A percentile compares a stretch with the other conserved stretches of the same genome.
phyloP scores from a whole-genome alignment of 208 protist genomes.

The Crithidia expoeki region DNA sequence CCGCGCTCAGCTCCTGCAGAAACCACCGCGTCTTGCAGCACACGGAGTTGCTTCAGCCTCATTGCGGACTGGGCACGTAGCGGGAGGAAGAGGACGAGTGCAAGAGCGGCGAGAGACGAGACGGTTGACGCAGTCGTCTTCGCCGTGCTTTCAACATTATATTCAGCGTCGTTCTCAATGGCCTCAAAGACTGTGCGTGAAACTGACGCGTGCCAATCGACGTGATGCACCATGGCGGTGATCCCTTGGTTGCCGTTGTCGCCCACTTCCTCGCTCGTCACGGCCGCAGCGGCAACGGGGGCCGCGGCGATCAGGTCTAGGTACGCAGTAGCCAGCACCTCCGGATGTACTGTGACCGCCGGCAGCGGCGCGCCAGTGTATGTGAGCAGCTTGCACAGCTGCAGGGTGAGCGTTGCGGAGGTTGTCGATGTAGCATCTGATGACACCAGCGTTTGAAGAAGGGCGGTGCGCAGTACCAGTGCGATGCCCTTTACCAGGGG shows the following conservation, averaged over 20 bases:
- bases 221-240: conserved; percentile 15
- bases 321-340: conserved; percentile 34
- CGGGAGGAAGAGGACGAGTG: conserved; percentile 46
- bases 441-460: conserved; percentile 7
- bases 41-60: conserved; percentile 41
- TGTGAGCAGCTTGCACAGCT: conserved; percentile 40
- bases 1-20: conserved; percentile 4
- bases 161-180: background rate
- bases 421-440: background rate
- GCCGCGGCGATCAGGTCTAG: conserved; percentile 27
- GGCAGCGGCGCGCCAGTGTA: conserved; percentile 37
- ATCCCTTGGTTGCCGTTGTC: background rate
- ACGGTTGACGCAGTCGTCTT: background rate
- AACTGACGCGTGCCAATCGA: conserved; percentile 63
- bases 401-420: conserved; percentile 11
- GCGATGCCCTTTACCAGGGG: conserved; percentile 18
- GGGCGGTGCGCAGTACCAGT: conserved; percentile 21
- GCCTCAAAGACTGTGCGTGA: conserved; percentile 42
- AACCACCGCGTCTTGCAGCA: conserved; percentile 52
- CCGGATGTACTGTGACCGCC: conserved; percentile 16
- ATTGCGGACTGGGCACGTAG: conserved; percentile 48
- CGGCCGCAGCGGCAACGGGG: background rate
- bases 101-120: conserved; percentile 24
- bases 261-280: background rate
- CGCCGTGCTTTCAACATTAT: no score